Conservation (phyloP, 352 stramenopile species). For the Phytophthora sojae region DNA sequence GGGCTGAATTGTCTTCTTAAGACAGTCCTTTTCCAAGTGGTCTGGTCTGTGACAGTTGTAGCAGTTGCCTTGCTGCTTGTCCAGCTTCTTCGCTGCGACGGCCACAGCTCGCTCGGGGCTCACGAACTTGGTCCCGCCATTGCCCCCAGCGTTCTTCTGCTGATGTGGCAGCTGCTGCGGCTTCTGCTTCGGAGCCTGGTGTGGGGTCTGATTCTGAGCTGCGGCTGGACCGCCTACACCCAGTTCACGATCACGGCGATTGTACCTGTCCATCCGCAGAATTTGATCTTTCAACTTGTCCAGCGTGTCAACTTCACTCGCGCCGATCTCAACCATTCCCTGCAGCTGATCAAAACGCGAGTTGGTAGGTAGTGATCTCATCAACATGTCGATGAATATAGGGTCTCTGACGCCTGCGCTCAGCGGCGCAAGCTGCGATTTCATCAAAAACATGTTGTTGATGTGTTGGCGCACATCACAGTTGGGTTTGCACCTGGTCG, state of each 20-base stretch:
- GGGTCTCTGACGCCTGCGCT: conserved; percentile 8
- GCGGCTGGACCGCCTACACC: not conserved
- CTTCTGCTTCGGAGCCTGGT: not conserved
- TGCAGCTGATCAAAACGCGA: not conserved
- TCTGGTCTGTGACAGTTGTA: conserved; percentile 2
- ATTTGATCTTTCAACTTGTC: not conserved
- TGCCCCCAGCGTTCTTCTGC: too few species aligned
- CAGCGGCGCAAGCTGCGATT: conserved; percentile 3
- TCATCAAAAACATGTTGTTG: conserved; percentile 16
- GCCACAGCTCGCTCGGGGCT: not conserved
- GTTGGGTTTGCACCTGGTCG: conserved; percentile 12
- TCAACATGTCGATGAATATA: conserved; percentile 12
- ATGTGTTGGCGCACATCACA: conserved; percentile 15
- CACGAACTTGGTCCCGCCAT: not conserved
- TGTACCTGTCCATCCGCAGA: not conserved
- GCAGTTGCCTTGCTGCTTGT: conserved; percentile 13
- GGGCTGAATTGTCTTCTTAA: not conserved
- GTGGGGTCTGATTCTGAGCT: not conserved
- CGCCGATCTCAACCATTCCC: not conserved
- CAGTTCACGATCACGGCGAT: not conserved
- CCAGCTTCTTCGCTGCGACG: not conserved
- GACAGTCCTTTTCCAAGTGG: not conserved
- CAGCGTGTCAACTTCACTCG: not conserved
- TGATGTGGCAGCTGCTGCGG: too few species aligned
- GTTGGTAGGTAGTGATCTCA: not conserved